Evolutionary conservation across 2,329 filamentous ascomycete species (phyloP).

Genomic region (Sarocladium oryzae): DNA sequence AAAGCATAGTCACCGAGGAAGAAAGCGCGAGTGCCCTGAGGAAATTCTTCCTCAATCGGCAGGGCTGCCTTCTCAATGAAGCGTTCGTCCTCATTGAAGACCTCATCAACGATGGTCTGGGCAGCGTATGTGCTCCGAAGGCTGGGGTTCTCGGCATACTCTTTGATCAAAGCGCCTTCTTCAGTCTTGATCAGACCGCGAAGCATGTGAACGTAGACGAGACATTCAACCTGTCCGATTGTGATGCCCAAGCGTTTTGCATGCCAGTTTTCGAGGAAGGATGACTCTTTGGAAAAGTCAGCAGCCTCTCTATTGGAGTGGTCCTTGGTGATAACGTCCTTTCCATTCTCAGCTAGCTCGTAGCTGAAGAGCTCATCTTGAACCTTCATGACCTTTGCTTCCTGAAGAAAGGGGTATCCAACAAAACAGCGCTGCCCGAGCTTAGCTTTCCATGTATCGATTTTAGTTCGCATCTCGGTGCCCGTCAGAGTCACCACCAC

Average conservation of each 20-base stretch:
- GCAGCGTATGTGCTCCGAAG: conserved; percentile 86
- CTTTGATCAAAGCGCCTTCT: conserved; percentile 83
- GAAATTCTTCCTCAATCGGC: conserved; percentile 88
- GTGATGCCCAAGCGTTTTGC: conserved; percentile 86
- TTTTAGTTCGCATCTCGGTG: conserved; percentile 62
- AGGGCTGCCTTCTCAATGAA: conserved; percentile 88
- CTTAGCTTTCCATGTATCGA: conserved; percentile 67
- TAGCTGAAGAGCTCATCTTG: conserved; percentile 95
- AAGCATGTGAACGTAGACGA: conserved; percentile 89
- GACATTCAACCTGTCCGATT: conserved; percentile 78
- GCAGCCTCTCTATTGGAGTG: conserved; percentile 72
- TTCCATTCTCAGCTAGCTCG: conserved; percentile 58
- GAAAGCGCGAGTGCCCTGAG: conserved; percentile 74
- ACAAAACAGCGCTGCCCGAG: conserved; percentile 84
- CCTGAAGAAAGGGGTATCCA: conserved; percentile 91
- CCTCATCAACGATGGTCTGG: conserved; percentile 83
- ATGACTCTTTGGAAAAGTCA: conserved; percentile 77
- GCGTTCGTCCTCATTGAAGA: conserved; percentile 83
- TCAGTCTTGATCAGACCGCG: conserved; percentile 88
- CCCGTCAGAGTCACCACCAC: conserved; percentile 83
- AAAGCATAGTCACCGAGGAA: conserved; percentile 93
- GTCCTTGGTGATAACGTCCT: conserved; percentile 59
- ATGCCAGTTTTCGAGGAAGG: conserved; percentile 78
- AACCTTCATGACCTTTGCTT: conserved; percentile 82
- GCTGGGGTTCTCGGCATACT: conserved; percentile 80